A percentile compares a stretch with the other conserved stretches of the same genome.
Evolutionary conservation across 1,284 basidiomycete species (phyloP).

Genomic region (Dichomitus squalens): DNA sequence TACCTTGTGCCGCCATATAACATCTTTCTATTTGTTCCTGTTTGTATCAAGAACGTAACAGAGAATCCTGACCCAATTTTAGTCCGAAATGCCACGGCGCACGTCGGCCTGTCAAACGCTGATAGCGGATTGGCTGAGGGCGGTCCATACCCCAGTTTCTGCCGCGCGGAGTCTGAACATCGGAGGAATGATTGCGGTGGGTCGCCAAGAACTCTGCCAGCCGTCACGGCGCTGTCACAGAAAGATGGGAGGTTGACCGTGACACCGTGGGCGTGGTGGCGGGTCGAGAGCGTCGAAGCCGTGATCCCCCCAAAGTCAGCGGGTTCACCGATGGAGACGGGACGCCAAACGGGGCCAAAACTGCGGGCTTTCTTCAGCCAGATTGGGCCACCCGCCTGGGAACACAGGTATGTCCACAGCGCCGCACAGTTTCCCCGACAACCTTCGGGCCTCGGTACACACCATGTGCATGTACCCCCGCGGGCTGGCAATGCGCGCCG

Average conservation of each 20-base stretch:
- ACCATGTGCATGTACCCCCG: too few species aligned
- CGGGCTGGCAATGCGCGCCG: too few species aligned
- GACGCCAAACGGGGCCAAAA: not conserved
- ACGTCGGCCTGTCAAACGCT: conserved; percentile 19
- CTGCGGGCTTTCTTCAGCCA: not conserved
- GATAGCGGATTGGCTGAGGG: conserved; percentile 19
- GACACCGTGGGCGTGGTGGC: conserved; percentile 13
- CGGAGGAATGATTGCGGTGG: conserved; percentile 16
- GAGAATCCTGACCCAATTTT: conserved; percentile 22
- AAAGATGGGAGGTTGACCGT: conserved; percentile 6
- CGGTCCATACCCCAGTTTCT: conserved; percentile 19
- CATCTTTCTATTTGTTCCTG: conserved; percentile 28
- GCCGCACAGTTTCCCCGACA: conserved; percentile 11
- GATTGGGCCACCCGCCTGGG: conserved; percentile 4
- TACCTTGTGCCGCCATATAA: conserved; percentile 26
- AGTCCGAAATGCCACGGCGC: conserved; percentile 24
- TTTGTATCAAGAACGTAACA: conserved; percentile 27
- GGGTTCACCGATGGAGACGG: not conserved
- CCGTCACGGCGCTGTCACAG: conserved; percentile 20
- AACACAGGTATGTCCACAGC: conserved; percentile 5
- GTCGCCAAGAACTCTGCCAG: conserved; percentile 11
- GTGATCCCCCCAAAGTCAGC: conserved; percentile 7
- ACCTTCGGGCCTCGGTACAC: conserved; percentile 11
- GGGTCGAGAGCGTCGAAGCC: conserved; percentile 13
- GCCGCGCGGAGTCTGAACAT: conserved; percentile 22